Evolutionary conservation across 2,329 filamentous ascomycete species (phyloP), one percentile per base, ranked within the genome.

Genomic region (Thelonectria olida): DNA sequence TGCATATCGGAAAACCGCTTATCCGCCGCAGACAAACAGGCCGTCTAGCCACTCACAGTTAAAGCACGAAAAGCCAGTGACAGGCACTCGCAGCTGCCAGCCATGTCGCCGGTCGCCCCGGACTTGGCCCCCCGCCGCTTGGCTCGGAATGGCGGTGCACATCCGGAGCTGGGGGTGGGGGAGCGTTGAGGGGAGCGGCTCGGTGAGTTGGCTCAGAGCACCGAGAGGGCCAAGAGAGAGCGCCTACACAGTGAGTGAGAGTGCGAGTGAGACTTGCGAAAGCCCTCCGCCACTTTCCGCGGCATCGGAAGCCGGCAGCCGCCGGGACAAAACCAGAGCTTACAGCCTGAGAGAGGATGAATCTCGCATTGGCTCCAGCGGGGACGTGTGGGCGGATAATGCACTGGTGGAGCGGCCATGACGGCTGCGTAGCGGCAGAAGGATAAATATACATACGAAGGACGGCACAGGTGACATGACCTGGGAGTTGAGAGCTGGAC

Each of bases 1-100:
- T 53, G 20, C 22, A 41, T 17, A 22, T 54, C 68, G 68, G 68
- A 71, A 71, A 67, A 71, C 68, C 60, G 58, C 69, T 71, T 71
- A 71, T 63, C 68, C 68, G 64, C 67, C 62, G 60, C 54, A 48
- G 54, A 28, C 54, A 58, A 52, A 62, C 39, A 4, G 53, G 45
- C 61, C 54, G 36, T 47, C 47, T 53, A 42, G 20, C 50, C 62
- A 54, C 54, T 45, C 44, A 48, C 9, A 50, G 49, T 23, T 27
- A 22, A 52, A 53, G 36, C 45, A 34, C 12, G 12, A 13, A 34
- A 50, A 10, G 42, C 28, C 42, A 39, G 25, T 17, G 28, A 34
- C 34, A 34, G 42, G 19, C 22, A 47, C 31, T n/a, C n/a, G 39
- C 27, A 23, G 34, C 19, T 25, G 20, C 41, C 38, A 15, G 27